Evolutionary conservation across 192 early-diverging fungal genomes (phyloP), one percentile per base, ranked within the genome.

Genomic region (Entrophospora sp.): DNA sequence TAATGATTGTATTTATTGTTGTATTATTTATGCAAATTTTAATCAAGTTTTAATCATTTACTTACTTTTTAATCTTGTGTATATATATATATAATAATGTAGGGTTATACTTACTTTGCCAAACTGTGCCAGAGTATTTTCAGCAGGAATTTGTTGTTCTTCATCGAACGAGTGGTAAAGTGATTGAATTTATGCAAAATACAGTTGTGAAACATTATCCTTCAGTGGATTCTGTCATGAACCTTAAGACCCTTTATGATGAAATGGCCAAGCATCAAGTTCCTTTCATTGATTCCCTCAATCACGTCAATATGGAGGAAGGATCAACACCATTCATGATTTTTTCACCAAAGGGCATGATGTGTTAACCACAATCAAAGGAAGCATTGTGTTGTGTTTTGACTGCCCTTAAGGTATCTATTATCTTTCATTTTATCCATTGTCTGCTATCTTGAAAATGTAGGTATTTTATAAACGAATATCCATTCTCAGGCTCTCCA

Each of bases 371-470:
- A 52, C 9, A n/a, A 24, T 52, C 49, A 2, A 52, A 52, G 49
- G 3, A 43, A 43, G 42, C 42, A 43, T 43, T 43, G 18, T 18
- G 18, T 43, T 43, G 42, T 3, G 42, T 43, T 43, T 43, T 43
- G 24, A 52, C 49, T 52, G 24, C 24, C 49, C 49, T 52, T 27
- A 52, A 52, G 24, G 49, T 52, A 52, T n/a, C n/a, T n/a, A n/a
- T n/a, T n/a, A n/a, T n/a, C n/a, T n/a, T n/a, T n/a, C n/a, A n/a
- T n/a, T n/a, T n/a, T n/a, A n/a, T n/a, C n/a, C n/a, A n/a, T n/a
- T n/a, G n/a, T n/a, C n/a, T n/a, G n/a, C n/a, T n/a, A n/a, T n/a
- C n/a, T n/a, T n/a, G n/a, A n/a, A n/a, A n/a, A n/a, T n/a, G n/a
- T n/a, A n/a, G n/a, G n/a, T n/a, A n/a, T n/a, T n/a, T n/a, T n/a